These are phyloP conservation scores for Lactuca sativa DNA, from an alignment of 129 eudicot genomes.

Conservation along the genomic window DNA sequence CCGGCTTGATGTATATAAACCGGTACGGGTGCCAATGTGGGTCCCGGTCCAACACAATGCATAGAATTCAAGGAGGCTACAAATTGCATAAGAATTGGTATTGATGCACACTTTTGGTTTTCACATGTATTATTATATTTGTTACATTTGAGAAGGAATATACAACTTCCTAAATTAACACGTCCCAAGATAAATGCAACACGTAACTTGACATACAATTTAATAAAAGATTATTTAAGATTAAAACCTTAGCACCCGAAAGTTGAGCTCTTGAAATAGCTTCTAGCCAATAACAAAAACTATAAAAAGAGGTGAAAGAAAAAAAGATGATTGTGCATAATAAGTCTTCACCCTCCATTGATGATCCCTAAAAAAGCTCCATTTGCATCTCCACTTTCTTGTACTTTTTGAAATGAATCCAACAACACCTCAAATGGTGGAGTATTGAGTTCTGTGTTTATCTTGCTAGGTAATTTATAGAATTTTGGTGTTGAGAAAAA, in stretches of 20 bases:
- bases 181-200: not conserved
- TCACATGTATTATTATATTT: no score
- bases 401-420: constrained; percentile 41
- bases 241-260: not conserved
- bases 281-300: constrained; percentile 7
- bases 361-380: constrained; percentile 9
- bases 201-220: not conserved
- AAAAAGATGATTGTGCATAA: constrained; percentile 14
- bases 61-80: no score
- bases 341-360: constrained; percentile 23
- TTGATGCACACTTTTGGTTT: no score
- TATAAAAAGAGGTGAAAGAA: not conserved
- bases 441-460: constrained; percentile 47
- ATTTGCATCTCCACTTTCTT: constrained; percentile 32
- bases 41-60: no score
- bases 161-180: not conserved
- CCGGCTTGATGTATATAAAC: no score
- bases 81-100: no score
- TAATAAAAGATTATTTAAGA: not conserved
- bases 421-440: constrained; percentile 59
- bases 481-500: constrained; percentile 40
- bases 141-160: no score
- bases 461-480: constrained; percentile 29
- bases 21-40: no score
- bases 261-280: constrained; percentile 2